A percentile compares a stretch with the other conserved stretches of the same genome.
These are phyloP conservation scores for Xylona heveae DNA, from an alignment of 495 filamentous ascomycete genomes.

Conservation along the genomic window DNA sequence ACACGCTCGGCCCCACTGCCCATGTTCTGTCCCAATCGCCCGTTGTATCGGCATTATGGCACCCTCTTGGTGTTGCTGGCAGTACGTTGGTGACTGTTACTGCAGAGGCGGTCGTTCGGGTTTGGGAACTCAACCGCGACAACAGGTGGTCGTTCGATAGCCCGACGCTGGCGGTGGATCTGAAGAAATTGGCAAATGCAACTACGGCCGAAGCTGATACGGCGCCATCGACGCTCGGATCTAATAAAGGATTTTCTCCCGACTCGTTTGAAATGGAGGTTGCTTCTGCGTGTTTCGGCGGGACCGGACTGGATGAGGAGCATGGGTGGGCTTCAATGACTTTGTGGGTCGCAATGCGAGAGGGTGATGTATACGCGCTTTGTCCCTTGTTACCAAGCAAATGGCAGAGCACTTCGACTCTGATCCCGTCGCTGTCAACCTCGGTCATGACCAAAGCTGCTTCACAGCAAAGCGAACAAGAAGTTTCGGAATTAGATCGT, in stretches of 20 bases:
- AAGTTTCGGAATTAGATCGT: conserved; percentile 29
- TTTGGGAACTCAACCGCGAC: conserved; percentile 66
- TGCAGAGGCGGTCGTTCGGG: conserved; percentile 57
- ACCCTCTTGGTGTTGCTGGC: conserved; percentile 57
- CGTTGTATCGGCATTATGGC: conserved; percentile 62
- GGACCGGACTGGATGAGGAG: conserved; percentile 35
- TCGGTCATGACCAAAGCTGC: conserved; percentile 46
- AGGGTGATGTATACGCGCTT: conserved; percentile 76
- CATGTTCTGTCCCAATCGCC: conserved; percentile 68
- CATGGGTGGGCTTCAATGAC: conserved; percentile 82
- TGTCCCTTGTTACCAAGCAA: conserved; percentile 67
- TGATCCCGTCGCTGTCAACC: conserved; percentile 57
- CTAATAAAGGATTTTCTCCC: conserved; percentile 62
- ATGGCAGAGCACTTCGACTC: conserved; percentile 56
- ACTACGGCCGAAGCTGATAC: conserved; percentile 58
- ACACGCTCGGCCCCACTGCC: conserved; percentile 67
- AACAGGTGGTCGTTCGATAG: conserved; percentile 70
- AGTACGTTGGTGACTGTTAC: conserved; percentile 65
- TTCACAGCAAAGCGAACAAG: conserved; percentile 32
- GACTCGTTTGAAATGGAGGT: conserved; percentile 76
- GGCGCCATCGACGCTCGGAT: conserved; percentile 40
- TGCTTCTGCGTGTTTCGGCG: conserved; percentile 64
- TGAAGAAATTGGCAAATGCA: conserved; percentile 64
- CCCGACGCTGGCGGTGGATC: conserved; percentile 60
- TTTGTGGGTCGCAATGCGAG: conserved; percentile 73